These are phyloP conservation scores for Annona squamosa DNA, from an alignment of 164 flowering plant genomes.

Conservation along the genomic window DNA sequence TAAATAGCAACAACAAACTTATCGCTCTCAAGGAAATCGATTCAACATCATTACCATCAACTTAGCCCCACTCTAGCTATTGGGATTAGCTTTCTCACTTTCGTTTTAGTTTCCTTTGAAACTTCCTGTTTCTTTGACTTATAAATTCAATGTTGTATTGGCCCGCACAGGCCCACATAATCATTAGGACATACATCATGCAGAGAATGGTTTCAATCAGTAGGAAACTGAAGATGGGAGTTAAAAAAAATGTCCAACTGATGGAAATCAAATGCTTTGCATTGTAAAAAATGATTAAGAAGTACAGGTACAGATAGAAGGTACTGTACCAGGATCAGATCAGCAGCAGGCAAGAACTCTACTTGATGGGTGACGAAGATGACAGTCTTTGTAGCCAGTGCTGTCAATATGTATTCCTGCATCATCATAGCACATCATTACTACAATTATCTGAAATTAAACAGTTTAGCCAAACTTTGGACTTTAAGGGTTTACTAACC, in stretches of 20 bases:
- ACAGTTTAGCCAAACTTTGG: background rate
- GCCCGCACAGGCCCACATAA: background rate
- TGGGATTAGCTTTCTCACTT: background rate
- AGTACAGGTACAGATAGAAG: background rate
- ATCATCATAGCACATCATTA: slow-evolving; percentile 18
- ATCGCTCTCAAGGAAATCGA: background rate
- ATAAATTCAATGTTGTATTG: background rate
- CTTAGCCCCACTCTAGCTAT: background rate
- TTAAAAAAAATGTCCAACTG: background rate
- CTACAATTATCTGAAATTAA: background rate
- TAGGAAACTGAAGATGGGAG: background rate
- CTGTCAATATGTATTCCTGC: slow-evolving; percentile 93
- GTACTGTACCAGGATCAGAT: slow-evolving; percentile 78
- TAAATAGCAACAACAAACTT: background rate
- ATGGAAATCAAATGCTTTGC: background rate
- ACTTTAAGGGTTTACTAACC: slow-evolving; percentile 29
- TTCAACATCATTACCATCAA: background rate
- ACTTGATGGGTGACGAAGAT: slow-evolving; percentile 97
- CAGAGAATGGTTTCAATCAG: background rate
- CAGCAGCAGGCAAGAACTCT: slow-evolving; percentile 92
- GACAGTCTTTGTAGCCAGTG: slow-evolving; percentile 76
- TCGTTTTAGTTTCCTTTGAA: no score
- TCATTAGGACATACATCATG: background rate
- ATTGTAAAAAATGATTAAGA: background rate
- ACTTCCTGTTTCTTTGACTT: background rate